Percentiles rank a stretch among this genome's conserved stretches.
phyloP scores from a whole-genome alignment of 768 basidiomycete genomes.

The Calocybe cyanea region DNA sequence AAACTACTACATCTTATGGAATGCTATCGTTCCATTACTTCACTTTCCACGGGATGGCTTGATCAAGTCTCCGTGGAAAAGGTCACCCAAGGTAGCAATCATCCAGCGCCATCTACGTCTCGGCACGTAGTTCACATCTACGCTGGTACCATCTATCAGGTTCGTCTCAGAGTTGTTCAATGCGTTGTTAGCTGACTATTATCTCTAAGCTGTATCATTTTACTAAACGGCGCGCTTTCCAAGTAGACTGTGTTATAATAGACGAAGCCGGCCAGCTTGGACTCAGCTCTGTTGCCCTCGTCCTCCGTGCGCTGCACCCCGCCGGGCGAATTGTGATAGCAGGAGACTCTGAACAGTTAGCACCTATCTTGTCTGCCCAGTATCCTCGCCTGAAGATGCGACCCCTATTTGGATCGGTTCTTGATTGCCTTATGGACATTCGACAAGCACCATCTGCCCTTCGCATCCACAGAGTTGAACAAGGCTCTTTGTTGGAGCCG shows the following conservation, averaged over 20 bases:
- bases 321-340: constrained; percentile 42
- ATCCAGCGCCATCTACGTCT: constrained; percentile 29
- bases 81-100: constrained; percentile 37
- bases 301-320: constrained; percentile 35
- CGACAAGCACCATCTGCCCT: constrained; percentile 2
- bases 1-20: constrained; percentile 36
- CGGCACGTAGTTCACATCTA: constrained; percentile 33
- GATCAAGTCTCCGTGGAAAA: constrained; percentile 37
- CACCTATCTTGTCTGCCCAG: constrained; percentile 43
- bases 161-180: constrained; percentile 12
- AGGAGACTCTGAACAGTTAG: constrained; percentile 50
- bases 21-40: constrained; percentile 32
- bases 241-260: constrained; percentile 41
- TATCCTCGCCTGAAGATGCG: constrained; percentile 38
- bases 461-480: constrained; percentile 8
- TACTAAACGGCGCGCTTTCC: constrained; percentile 33
- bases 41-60: constrained; percentile 38
- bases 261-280: constrained; percentile 53
- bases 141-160: constrained; percentile 48
- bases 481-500: background rate
- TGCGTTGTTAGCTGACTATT: background rate
- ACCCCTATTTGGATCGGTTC: constrained; percentile 43
- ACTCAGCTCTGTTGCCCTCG: constrained; percentile 41
- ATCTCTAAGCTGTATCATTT: constrained; percentile 42
- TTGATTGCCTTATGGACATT: constrained; percentile 41